Evolutionary conservation across 306 rosid genomes (phyloP).

Genomic region (Gastrolobium villosum): DNA sequence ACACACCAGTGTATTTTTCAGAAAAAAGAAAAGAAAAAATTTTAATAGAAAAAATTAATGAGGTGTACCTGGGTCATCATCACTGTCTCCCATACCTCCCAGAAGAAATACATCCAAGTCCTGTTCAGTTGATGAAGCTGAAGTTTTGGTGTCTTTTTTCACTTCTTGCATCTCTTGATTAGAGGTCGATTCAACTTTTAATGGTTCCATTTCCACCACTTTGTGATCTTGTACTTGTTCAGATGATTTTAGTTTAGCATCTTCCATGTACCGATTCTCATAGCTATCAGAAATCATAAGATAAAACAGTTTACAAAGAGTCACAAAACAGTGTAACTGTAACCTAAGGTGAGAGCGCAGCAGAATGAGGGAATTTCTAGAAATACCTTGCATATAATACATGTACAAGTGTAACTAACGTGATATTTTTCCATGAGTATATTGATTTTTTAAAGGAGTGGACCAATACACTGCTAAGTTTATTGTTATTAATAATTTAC

Average conservation of each 20-base stretch:
- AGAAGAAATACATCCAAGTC: constrained; percentile 78
- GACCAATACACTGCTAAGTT: not conserved
- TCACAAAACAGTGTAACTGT: constrained; percentile 39
- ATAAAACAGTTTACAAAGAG: constrained; percentile 18
- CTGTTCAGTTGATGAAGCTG: constrained; percentile 60
- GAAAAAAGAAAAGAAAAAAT: constrained; percentile 18
- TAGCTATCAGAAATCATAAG: constrained; percentile 56
- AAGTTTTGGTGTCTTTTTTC: constrained; percentile 46
- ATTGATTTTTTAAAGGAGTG: not conserved
- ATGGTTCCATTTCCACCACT: constrained; percentile 46
- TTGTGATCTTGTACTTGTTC: constrained; percentile 54
- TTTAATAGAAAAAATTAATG: constrained; percentile 27
- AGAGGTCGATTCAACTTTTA: constrained; percentile 52
- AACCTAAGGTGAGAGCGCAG: constrained; percentile 15
- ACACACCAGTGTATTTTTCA: constrained; percentile 12
- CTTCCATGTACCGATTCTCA: constrained; percentile 68
- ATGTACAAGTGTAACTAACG: too few relatives aligned
- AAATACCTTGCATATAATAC: constrained; percentile 34
- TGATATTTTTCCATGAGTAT: not conserved
- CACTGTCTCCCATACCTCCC: constrained; percentile 66
- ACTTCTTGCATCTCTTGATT: constrained; percentile 55
- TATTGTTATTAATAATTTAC: constrained; percentile 11
- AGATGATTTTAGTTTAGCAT: constrained; percentile 52
- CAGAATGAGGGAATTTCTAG: constrained; percentile 5
- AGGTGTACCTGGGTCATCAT: constrained; percentile 65